A percentile compares a stretch with the other conserved stretches of the same genome.
These are phyloP conservation scores for Bremia lactucae DNA, from an alignment of 352 stramenopile genomes.

Conservation along the genomic window DNA sequence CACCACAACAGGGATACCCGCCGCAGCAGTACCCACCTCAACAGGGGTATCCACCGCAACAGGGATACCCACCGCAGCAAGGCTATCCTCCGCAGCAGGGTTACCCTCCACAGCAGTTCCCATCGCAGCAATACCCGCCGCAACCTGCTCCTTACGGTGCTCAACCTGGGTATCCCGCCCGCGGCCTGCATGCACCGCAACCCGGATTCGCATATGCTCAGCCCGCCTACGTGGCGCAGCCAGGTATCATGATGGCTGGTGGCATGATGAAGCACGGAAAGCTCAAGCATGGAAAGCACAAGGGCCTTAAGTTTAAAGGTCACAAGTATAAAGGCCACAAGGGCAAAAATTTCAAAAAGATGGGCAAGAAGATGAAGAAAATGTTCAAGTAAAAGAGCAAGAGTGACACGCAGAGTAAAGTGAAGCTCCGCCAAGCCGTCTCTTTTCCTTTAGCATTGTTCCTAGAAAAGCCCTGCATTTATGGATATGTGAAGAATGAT, in stretches of 20 bases:
- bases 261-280: conserved; percentile 33
- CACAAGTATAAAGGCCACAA: conserved; percentile 26
- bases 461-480: too few species aligned
- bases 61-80: conserved; percentile 1
- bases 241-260: conserved; percentile 19
- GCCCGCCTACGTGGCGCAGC: conserved; percentile 27
- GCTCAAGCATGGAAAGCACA: conserved; percentile 26
- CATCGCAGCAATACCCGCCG: conserved; percentile 18
- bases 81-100: conserved; percentile 25
- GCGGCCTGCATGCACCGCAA: conserved; percentile 21
- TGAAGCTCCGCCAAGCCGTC: too few species aligned
- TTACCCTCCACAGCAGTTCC: conserved; percentile 29
- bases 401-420: too few species aligned
- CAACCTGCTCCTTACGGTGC: not conserved
- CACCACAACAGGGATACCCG: conserved; percentile 16
- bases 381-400: conserved; percentile 37
- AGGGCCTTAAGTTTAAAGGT: conserved; percentile 23
- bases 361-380: conserved; percentile 37
- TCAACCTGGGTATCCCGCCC: conserved; percentile 26
- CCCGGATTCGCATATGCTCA: conserved; percentile 22
- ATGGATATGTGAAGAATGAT: too few species aligned
- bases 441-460: too few species aligned
- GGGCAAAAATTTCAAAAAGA: conserved; percentile 28
- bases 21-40: too few species aligned
- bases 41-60: conserved; percentile 4